These are phyloP conservation scores for Fusarium secorum DNA, from an alignment of 2,329 filamentous ascomycete species.

Conservation along the genomic window DNA sequence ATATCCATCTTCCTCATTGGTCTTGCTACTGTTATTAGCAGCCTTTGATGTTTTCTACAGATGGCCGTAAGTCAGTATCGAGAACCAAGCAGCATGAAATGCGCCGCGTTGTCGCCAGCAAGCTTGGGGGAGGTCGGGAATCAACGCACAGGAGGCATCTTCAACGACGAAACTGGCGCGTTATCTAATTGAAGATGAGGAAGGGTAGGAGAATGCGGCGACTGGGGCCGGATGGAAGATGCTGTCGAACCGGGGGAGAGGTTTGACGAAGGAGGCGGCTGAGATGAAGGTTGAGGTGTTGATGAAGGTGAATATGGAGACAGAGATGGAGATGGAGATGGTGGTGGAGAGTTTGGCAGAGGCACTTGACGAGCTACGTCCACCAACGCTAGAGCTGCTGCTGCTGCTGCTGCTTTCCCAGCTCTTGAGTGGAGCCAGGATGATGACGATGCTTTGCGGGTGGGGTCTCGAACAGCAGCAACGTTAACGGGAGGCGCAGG, in stretches of 20 bases:
- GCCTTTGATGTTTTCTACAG: constrained; percentile 37
- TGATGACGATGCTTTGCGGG: constrained; percentile 45
- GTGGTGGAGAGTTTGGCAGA: constrained; percentile 54
- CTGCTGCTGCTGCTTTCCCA: constrained; percentile 23
- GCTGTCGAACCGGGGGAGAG: constrained; percentile 46
- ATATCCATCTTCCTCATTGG: constrained; percentile 48
- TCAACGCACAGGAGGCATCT: constrained; percentile 65
- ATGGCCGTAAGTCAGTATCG: constrained; percentile 27
- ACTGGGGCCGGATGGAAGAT: constrained; percentile 43
- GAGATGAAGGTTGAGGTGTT: constrained; percentile 37
- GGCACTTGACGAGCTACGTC: constrained; percentile 50
- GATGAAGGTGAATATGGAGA: constrained; percentile 41
- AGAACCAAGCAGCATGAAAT: constrained; percentile 15
- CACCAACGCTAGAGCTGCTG: constrained; percentile 39
- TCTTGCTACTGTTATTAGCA: constrained; percentile 43
- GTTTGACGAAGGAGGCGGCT: constrained; percentile 44
- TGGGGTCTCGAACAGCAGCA: constrained; percentile 26
- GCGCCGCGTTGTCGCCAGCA: constrained; percentile 25
- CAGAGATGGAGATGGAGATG: constrained; percentile 48
- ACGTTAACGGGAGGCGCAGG: constrained; percentile 30
- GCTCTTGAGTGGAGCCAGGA: constrained; percentile 43
- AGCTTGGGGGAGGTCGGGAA: constrained; percentile 32
- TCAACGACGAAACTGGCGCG: constrained; percentile 48
- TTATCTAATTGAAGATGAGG: constrained; percentile 38
- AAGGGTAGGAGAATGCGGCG: constrained; percentile 41